phyloP scores from a whole-genome alignment of 352 stramenopile genomes.

The Paralagenidium karlingii region DNA sequence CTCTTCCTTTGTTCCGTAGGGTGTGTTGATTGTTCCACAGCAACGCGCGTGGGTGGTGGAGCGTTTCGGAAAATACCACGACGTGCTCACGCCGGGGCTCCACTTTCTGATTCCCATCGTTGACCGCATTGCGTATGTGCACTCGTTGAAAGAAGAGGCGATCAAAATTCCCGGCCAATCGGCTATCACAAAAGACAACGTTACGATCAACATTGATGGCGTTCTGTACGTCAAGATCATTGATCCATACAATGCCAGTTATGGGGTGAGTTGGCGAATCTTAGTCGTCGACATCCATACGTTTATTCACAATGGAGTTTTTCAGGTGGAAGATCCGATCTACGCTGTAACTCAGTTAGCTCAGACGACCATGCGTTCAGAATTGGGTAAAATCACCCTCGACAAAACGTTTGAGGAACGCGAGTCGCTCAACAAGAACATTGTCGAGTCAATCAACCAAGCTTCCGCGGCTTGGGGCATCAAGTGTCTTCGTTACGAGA shows the following conservation, averaged over 20 bases:
- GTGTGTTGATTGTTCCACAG: constrained; percentile 79
- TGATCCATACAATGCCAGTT: constrained; percentile 82
- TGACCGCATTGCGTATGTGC: constrained; percentile 84
- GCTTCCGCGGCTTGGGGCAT: constrained; percentile 84
- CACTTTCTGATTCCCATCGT: constrained; percentile 87
- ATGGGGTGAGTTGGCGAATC: constrained; percentile 25
- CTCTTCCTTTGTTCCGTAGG: too few relatives aligned
- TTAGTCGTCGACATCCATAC: constrained; percentile 2
- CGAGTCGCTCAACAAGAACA: constrained; percentile 85
- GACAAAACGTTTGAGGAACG: constrained; percentile 91
- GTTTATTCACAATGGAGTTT: too few relatives aligned
- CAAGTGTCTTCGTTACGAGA: constrained; percentile 86
- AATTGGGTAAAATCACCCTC: constrained; percentile 87
- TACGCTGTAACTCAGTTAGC: constrained; percentile 86
- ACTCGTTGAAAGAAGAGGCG: constrained; percentile 86
- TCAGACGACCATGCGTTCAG: constrained; percentile 87
- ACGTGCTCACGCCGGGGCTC: constrained; percentile 69
- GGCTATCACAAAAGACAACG: constrained; percentile 87
- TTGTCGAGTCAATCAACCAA: constrained; percentile 87
- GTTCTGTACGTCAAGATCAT: constrained; percentile 89
- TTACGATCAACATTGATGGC: constrained; percentile 86
- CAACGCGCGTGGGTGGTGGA: constrained; percentile 85
- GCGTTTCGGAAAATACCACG: constrained; percentile 86
- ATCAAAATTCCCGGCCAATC: constrained; percentile 86
- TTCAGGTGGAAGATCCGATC: constrained; percentile 64